A percentile compares a stretch with the other conserved stretches of the same genome.
Conservation (phyloP, 1,284 basidiomycete genomes). For the Peniophora sp. region DNA sequence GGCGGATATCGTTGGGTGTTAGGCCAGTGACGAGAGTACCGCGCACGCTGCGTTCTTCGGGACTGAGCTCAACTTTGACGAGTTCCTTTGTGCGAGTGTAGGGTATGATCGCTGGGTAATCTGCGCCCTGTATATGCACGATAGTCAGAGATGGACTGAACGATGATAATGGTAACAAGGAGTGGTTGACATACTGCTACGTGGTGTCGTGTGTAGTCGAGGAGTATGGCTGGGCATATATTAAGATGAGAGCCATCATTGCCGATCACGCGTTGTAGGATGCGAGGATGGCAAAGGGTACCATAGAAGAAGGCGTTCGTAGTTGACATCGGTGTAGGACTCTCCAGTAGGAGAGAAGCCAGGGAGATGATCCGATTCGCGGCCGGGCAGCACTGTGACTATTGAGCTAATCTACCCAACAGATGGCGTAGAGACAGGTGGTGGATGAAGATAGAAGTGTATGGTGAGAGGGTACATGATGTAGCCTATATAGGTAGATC, state of each 20-base stretch:
- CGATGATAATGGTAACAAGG: background rate
- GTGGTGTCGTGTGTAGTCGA: slow-evolving; percentile 70
- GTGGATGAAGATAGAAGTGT: too few species aligned
- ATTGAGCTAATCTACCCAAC: too few species aligned
- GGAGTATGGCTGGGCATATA: slow-evolving; percentile 47
- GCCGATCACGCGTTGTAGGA: slow-evolving; percentile 56
- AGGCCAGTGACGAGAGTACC: slow-evolving; percentile 69
- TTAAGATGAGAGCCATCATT: slow-evolving; percentile 48
- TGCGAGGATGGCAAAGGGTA: slow-evolving; percentile 58
- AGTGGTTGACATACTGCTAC: slow-evolving; percentile 26
- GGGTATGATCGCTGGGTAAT: slow-evolving; percentile 77
- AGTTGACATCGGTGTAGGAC: background rate
- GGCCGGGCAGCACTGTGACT: too few species aligned
- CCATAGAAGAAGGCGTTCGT: slow-evolving; percentile 80
- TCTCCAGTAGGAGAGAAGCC: too few species aligned
- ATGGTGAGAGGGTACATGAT: too few species aligned
- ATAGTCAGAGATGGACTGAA: background rate
- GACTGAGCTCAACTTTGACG: slow-evolving; percentile 34
- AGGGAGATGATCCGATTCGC: too few species aligned
- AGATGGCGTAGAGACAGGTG: too few species aligned
- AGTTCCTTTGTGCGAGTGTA: slow-evolving; percentile 36
- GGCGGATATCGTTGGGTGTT: slow-evolving; percentile 44
- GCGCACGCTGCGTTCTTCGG: slow-evolving; percentile 50
- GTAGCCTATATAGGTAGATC: too few species aligned
- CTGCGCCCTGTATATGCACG: slow-evolving; percentile 37